Base-by-base conservation (phyloP, 140 eudicot genomes). In the Cichorium intybus region DNA sequence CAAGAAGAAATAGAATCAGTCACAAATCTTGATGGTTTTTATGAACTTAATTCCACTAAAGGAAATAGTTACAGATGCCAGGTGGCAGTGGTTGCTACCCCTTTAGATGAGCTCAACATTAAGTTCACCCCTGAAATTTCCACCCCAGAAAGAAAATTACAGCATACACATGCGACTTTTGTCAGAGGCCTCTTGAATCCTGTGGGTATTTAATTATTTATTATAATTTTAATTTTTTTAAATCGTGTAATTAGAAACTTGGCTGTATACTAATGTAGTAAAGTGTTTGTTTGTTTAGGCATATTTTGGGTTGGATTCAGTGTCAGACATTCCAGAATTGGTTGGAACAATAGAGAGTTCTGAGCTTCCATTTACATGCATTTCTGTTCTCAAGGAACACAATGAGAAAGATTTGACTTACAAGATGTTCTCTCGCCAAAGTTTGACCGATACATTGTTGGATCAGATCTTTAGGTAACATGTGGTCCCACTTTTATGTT, bases 121-220 rank as follows among this genome's bases (percentile, higher is more conserved):
- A 72, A 47, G 16, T 88, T 92, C 71, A 71, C 33, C 70, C 96
- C 96, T 27, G 55, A 31, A 62, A 72, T 92, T 59, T 83, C 87
- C 10, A 66, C 85, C 74, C 92, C 98, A 9, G 81, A 78, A 52
- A 83, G 98, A 75, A 83, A 85, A 58, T 71, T 92, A 60, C 98
- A 92, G 63, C 98, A 92, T 62, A 92, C 98, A 8, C 77, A 85
- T 75, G 78, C 98, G 22, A 92, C 98, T 48, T 92, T 92, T 60
- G 70, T 92, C 43, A 85, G 93, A 74, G 96, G 98, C 41, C 82
- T 83, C 76, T 68, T 88, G 64, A 88, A 88, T 79, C 98, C 89
- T 24, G 96, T 91, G 69, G 71, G 96, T 74, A n/a, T 61, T 46
- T 27, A 27, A 27, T 8, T 50, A 16, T 2, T 56, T 48, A 33